A percentile compares a stretch with the other conserved stretches of the same genome.
Conservation (phyloP, 2,329 filamentous ascomycete genomes). For the Thielaviopsis musarum region DNA sequence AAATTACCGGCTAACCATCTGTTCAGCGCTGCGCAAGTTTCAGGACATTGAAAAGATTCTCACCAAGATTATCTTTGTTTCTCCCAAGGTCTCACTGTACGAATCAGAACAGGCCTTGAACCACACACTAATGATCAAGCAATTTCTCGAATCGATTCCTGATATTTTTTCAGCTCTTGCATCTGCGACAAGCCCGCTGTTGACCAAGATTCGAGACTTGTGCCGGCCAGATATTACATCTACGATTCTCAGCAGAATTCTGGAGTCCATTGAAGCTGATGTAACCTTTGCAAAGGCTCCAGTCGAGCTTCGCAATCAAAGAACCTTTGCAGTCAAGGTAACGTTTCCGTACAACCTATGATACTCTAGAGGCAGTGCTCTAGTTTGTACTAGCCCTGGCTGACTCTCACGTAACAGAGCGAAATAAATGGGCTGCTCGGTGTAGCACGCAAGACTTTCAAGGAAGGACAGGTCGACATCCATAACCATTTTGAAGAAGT, state of each 20-base stretch:
- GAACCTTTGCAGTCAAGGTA: slow-evolving; percentile 75
- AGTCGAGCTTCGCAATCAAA: slow-evolving; percentile 74
- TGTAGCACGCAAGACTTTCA: slow-evolving; percentile 75
- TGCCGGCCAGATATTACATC: slow-evolving; percentile 48
- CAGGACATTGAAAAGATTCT: slow-evolving; percentile 54
- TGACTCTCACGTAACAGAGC: slow-evolving; percentile 30
- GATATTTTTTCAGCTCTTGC: slow-evolving; percentile 51
- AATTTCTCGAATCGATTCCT: slow-evolving; percentile 53
- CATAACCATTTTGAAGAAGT: slow-evolving; percentile 53
- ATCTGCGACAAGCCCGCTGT: slow-evolving; percentile 44
- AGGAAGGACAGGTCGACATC: slow-evolving; percentile 68
- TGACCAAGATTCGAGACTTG: slow-evolving; percentile 50
- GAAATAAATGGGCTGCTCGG: slow-evolving; percentile 76
- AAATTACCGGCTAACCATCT: background rate
- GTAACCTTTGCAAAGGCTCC: slow-evolving; percentile 62
- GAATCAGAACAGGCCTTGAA: slow-evolving; percentile 71
- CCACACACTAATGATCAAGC: slow-evolving; percentile 72
- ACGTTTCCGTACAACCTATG: background rate
- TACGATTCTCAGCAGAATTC: slow-evolving; percentile 47
- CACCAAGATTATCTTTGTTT: slow-evolving; percentile 58
- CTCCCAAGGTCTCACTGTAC: slow-evolving; percentile 45
- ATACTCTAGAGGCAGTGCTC: background rate
- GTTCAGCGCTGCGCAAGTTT: slow-evolving; percentile 28
- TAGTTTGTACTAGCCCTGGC: background rate
- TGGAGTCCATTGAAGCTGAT: slow-evolving; percentile 60